These are phyloP conservation scores for Helianthus annuus DNA, from an alignment of 129 eudicot genomes.

Conservation along the genomic window HanXRQr2.0-SUNRISE NC_035449.2:181076525-181077024, in stretches of 20 bases:
- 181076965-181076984: slow-evolving; percentile 86
- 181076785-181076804: slow-evolving; percentile 79
- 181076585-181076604: too few species aligned
- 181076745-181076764: slow-evolving; percentile 51
- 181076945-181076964: slow-evolving; percentile 88
- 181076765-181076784: slow-evolving; percentile 76
- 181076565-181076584: too few species aligned
- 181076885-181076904: background rate
- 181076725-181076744: slow-evolving; percentile 79
- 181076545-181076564: too few species aligned
- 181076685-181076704: slow-evolving; percentile 33
- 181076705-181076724: slow-evolving; percentile 96
- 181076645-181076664: too few species aligned
- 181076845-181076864: slow-evolving; percentile 41
- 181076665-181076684: too few species aligned
- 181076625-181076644: too few species aligned
- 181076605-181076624: too few species aligned
- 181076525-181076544: too few species aligned
- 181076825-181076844: background rate
- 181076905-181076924: too few species aligned
- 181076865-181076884: background rate
- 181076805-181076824: slow-evolving; percentile 9
- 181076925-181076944: background rate
- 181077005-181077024: slow-evolving; percentile 71
- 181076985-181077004: slow-evolving; percentile 45